These are phyloP conservation scores for Sicyos edulis DNA, from an alignment of 306 rosid genomes.

Conservation along the genomic window DNA sequence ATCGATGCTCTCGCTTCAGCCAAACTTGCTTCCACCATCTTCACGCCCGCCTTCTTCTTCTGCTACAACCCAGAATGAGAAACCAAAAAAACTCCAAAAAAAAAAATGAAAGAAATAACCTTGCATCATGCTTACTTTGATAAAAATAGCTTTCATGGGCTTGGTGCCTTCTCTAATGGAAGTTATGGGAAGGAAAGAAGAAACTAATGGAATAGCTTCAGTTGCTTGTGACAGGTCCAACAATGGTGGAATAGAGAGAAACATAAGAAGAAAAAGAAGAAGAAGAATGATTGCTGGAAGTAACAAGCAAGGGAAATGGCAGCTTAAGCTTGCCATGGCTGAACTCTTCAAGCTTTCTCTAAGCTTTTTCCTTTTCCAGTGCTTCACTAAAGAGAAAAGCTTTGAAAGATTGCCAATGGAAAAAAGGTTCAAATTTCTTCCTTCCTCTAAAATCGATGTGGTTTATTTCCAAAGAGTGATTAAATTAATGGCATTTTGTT, in stretches of 20 bases:
- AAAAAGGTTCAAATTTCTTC: background rate
- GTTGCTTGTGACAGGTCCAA: constrained; percentile 19
- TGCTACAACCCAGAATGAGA: background rate
- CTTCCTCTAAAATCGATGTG: constrained; percentile 10
- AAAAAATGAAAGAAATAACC: background rate
- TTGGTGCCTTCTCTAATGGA: background rate
- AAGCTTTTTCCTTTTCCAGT: background rate
- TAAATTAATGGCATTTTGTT: background rate
- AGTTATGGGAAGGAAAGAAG: background rate
- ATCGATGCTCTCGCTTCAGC: constrained; percentile 50
- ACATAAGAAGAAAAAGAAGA: background rate
- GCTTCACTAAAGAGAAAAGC: background rate
- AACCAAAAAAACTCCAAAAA: background rate
- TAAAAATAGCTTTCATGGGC: constrained; percentile 10
- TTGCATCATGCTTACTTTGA: background rate
- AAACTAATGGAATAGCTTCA: constrained; percentile 4
- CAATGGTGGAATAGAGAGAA: constrained; percentile 14
- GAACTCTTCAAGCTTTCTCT: constrained; percentile 9
- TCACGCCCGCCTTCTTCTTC: background rate
- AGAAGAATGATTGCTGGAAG: constrained; percentile 8
- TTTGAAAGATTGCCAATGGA: background rate
- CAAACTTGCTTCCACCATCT: constrained; percentile 46
- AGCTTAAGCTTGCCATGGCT: constrained; percentile 16
- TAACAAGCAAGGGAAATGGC: constrained; percentile 6
- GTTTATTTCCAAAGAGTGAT: background rate